Percentiles rank a stretch among this genome's conserved stretches.
phyloP scores from a whole-genome alignment of 2,329 filamentous ascomycete species.

The Pseudogymnoascus destructans region DNA sequence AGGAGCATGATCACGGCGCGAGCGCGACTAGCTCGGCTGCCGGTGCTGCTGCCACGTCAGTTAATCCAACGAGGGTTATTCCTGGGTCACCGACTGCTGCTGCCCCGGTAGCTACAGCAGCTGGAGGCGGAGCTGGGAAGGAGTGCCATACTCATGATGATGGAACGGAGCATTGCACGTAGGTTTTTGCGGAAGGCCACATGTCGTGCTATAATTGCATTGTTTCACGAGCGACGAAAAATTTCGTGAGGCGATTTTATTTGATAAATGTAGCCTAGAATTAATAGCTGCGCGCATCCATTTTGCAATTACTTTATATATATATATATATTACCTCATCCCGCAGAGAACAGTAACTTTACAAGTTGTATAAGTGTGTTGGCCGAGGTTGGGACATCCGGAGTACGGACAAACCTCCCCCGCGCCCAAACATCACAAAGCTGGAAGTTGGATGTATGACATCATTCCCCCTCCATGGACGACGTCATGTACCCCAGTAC shows the following conservation, averaged over 20 bases:
- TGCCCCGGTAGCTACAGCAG: conserved; percentile 13
- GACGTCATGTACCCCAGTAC: not conserved
- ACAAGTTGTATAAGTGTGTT: not conserved
- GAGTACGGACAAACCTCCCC: not conserved
- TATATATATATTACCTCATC: too few relatives aligned
- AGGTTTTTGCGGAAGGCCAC: not conserved
- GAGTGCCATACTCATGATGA: conserved; percentile 32
- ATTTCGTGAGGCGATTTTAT: not conserved
- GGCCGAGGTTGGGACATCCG: not conserved
- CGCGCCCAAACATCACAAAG: not conserved
- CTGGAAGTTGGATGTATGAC: not conserved
- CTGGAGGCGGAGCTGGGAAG: conserved; percentile 15
- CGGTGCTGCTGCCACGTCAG: conserved; percentile 11
- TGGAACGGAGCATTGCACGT: conserved; percentile 30
- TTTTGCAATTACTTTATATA: not conserved
- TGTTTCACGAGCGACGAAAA: not conserved
- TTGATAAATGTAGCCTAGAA: not conserved
- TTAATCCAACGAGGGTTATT: conserved; percentile 10
- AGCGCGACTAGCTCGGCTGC: conserved; percentile 13
- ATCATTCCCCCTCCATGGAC: not conserved
- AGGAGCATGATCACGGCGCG: conserved; percentile 11
- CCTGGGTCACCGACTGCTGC: conserved; percentile 12
- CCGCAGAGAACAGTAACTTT: not conserved
- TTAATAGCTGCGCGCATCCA: not conserved
- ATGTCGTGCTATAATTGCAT: not conserved